Evolutionary conservation across 129 eudicot genomes (phyloP).

Genomic region (Flaveria bidentis): DNA sequence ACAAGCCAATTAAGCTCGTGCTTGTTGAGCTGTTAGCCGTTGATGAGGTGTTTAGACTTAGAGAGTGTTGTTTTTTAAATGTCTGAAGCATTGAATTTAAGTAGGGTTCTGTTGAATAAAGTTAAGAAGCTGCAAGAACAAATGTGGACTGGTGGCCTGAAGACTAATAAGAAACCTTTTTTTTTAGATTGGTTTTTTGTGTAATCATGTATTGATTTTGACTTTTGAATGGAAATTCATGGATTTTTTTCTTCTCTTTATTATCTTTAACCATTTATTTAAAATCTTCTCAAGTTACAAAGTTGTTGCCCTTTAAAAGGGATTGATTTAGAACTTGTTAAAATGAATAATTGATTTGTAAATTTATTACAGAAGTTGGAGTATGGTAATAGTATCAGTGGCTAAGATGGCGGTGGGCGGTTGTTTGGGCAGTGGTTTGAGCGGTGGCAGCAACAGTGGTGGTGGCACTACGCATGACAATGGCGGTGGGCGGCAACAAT

Average conservation of each 20-base stretch:
- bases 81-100: conserved; percentile 7
- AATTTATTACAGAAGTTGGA: too few relatives aligned
- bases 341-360: too few relatives aligned
- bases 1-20: not conserved
- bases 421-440: too few relatives aligned
- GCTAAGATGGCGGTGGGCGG: too few relatives aligned
- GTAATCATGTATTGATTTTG: conserved; percentile 24
- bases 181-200: conserved; percentile 9
- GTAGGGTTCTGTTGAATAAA: conserved; percentile 31
- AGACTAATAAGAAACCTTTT: not conserved
- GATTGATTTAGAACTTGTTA: too few relatives aligned
- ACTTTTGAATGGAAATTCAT: conserved; percentile 21
- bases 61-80: conserved; percentile 17
- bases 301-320: not conserved
- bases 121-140: conserved; percentile 21
- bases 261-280: not conserved
- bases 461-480: too few relatives aligned
- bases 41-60: conserved; percentile 27
- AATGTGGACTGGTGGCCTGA: conserved; percentile 24
- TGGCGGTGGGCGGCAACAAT: too few relatives aligned
- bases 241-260: not conserved
- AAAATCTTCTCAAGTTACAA: not conserved
- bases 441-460: too few relatives aligned
- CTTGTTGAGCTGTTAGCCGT: conserved; percentile 12
- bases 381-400: too few relatives aligned